A percentile compares a stretch with the other conserved stretches of the same genome.
Evolutionary conservation across 345 rosid genomes (phyloP).

Genomic region (Acer yangbiense): DNA sequence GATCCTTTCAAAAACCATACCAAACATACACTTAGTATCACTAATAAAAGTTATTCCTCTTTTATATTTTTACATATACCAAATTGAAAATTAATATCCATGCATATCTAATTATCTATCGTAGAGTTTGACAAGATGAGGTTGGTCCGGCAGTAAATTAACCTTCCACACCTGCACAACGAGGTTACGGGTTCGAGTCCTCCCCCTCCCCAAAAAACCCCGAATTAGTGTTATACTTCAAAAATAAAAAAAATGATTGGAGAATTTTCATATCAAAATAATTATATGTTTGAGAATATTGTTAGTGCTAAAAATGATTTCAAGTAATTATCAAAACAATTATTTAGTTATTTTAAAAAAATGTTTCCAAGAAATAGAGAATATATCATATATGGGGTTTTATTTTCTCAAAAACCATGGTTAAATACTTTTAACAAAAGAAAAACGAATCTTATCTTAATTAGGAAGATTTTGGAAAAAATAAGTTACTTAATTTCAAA

Average conservation of each 20-base stretch:
- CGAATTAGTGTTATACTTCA: too few relatives aligned
- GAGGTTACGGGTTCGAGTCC: too few relatives aligned
- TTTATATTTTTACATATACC: background rate
- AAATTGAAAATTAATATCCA: conserved; percentile 2
- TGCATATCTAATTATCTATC: background rate
- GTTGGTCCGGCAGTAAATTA: too few relatives aligned
- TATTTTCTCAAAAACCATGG: too few relatives aligned
- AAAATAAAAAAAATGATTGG: background rate
- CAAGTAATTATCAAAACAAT: background rate
- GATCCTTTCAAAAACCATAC: too few relatives aligned
- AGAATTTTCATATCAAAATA: background rate
- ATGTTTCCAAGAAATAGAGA: too few relatives aligned
- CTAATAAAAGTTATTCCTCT: too few relatives aligned
- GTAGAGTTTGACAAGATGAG: background rate
- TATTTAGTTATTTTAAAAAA: background rate
- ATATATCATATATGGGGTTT: too few relatives aligned
- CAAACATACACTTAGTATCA: too few relatives aligned
- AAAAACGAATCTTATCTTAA: background rate
- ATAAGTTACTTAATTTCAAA: background rate
- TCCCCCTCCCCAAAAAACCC: too few relatives aligned
- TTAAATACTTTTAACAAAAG: background rate
- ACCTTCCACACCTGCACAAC: too few relatives aligned
- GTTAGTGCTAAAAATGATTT: background rate
- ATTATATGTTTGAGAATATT: background rate
- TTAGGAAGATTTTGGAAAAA: background rate